Conservation (phyloP, 306 rosid genomes). For the Trichosanthes cucumerina region DNA sequence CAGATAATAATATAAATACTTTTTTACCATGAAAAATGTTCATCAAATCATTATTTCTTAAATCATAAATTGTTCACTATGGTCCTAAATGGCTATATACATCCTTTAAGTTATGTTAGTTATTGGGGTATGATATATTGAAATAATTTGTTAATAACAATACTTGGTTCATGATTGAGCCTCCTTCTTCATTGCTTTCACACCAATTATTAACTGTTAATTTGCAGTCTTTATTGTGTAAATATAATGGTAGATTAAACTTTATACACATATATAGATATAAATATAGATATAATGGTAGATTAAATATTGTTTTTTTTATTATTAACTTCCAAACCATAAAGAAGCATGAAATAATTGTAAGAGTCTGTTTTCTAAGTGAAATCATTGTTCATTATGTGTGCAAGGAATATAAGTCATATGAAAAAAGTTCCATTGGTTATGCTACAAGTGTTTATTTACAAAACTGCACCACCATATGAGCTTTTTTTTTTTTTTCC, state of each 20-base stretch:
- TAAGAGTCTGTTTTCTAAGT: neutral
- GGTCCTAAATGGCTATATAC: neutral
- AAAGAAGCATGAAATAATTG: neutral
- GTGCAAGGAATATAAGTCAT: neutral
- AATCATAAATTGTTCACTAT: neutral
- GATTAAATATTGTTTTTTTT: neutral
- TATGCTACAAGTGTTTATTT: neutral
- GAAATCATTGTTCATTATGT: neutral
- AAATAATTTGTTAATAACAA: slow-evolving; percentile 2
- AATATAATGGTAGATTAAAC: neutral
- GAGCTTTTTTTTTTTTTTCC: neutral
- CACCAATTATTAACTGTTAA: neutral
- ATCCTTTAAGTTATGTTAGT: neutral
- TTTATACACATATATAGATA: no score
- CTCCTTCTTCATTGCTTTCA: neutral
- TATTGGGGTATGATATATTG: neutral
- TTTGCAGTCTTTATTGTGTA: neutral
- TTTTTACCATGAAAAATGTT: neutral
- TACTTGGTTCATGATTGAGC: neutral
- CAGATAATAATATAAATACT: neutral
- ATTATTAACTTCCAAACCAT: neutral
- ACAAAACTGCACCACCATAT: neutral
- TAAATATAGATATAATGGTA: neutral
- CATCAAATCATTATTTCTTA: neutral
- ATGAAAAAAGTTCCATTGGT: neutral